A percentile compares a stretch with the other conserved stretches of the same genome.
Evolutionary conservation across 2,329 filamentous ascomycete genomes (phyloP).

Genomic region (Exserohilum rostratum): DNA sequence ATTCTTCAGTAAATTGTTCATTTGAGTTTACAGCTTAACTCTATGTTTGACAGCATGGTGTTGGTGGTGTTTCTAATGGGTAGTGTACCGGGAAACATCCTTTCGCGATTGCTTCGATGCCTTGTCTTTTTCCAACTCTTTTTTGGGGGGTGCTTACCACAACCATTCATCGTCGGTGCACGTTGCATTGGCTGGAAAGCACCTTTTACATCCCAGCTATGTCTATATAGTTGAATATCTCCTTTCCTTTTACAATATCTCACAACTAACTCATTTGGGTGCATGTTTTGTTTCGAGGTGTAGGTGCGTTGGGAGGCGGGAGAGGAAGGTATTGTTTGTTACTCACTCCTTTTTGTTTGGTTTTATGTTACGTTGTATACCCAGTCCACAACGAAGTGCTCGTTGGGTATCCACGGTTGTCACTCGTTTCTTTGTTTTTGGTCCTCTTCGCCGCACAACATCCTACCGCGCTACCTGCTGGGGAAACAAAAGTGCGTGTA

Average conservation of each 20-base stretch:
- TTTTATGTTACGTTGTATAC: conserved; percentile 4
- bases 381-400: conserved; percentile 17
- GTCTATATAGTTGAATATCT: conserved; percentile 4
- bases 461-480: not conserved
- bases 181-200: not conserved
- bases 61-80: conserved; percentile 45
- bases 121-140: not conserved
- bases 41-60: conserved; percentile 37
- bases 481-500: too few species aligned
- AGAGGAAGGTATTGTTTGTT: not conserved
- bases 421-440: conserved; percentile 1
- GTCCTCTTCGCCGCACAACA: not conserved
- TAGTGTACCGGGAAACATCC: conserved; percentile 42
- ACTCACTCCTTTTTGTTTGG: conserved; percentile 2
- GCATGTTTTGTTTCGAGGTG: not conserved
- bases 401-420: conserved; percentile 6
- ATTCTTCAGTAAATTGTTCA: conserved; percentile 9
- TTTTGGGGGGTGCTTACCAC: not conserved
- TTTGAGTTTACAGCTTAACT: conserved; percentile 16
- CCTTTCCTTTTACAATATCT: not conserved
- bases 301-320: not conserved
- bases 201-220: not conserved
- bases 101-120: not conserved
- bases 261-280: not conserved
- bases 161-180: not conserved